These are phyloP conservation scores for Sideroxylon spinosum DNA, from an alignment of 179 eudicot species.

Conservation along the genomic window DNA sequence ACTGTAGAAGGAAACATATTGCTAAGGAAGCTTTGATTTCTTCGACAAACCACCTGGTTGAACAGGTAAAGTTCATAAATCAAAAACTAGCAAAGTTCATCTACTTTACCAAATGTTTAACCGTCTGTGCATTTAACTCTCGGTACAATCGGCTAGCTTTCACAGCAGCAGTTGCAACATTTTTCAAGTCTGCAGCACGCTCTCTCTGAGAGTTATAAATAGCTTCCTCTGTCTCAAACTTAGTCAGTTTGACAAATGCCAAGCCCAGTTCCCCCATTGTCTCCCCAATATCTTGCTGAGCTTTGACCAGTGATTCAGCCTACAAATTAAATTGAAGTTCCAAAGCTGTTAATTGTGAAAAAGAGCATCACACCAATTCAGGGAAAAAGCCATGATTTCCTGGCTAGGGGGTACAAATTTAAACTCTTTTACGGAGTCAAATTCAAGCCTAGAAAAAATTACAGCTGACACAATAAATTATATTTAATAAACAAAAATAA, in stretches of 20 bases:
- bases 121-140: constrained; percentile 82
- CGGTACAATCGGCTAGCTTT: constrained; percentile 84
- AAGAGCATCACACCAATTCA: no score
- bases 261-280: constrained; percentile 90
- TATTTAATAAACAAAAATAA: no score
- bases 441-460: no score
- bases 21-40: background rate
- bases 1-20: background rate
- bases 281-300: constrained; percentile 87
- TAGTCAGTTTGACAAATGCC: constrained; percentile 79
- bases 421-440: no score
- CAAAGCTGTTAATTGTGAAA: background rate
- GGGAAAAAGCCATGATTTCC: background rate
- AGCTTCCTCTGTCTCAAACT: constrained; percentile 77
- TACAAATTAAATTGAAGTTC: constrained; percentile 20
- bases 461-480: no score
- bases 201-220: constrained; percentile 51
- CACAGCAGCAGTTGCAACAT: constrained; percentile 81
- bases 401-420: no score
- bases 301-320: constrained; percentile 94
- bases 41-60: background rate
- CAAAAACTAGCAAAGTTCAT: background rate
- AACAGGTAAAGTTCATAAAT: background rate
- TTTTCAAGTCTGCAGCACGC: constrained; percentile 73
- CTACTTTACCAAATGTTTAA: constrained; percentile 70